phyloP scores from a whole-genome alignment of 352 stramenopile species.

The Hyaloperonospora arabidopsidis region DNA sequence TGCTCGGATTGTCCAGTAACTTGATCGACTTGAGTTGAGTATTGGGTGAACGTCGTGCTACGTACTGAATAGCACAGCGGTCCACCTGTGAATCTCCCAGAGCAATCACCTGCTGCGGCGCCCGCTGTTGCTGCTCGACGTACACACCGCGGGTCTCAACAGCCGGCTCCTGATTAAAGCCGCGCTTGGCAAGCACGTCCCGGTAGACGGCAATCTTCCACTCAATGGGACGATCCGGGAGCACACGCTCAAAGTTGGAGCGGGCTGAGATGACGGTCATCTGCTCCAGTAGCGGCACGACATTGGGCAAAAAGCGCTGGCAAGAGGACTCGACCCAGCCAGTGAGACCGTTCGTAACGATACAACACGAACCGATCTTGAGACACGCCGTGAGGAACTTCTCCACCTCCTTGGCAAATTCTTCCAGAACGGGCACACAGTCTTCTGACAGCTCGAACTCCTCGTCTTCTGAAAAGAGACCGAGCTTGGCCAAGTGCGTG shows the following conservation, averaged over 20 bases:
- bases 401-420: slow-evolving; percentile 32
- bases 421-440: slow-evolving; percentile 22
- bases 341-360: slow-evolving; percentile 63
- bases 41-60: slow-evolving; percentile 39
- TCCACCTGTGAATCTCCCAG: slow-evolving; percentile 67
- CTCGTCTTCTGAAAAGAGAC: slow-evolving; percentile 47
- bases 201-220: slow-evolving; percentile 76
- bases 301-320: slow-evolving; percentile 55
- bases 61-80: slow-evolving; percentile 61
- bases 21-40: slow-evolving; percentile 72
- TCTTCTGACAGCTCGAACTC: slow-evolving; percentile 36
- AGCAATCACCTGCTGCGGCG: slow-evolving; percentile 55
- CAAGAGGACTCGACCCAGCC: slow-evolving; percentile 75
- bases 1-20: slow-evolving; percentile 66
- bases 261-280: slow-evolving; percentile 66
- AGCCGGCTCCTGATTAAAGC: slow-evolving; percentile 15
- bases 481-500: slow-evolving; percentile 54
- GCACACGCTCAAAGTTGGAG: slow-evolving; percentile 48
- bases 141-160: slow-evolving; percentile 18
- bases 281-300: slow-evolving; percentile 43
- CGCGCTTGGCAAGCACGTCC: slow-evolving; percentile 39
- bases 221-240: slow-evolving; percentile 53
- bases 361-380: slow-evolving; percentile 37
- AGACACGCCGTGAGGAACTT: slow-evolving; percentile 47
- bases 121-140: slow-evolving; percentile 23